These are phyloP conservation scores for Diaporthe aspalathi DNA, from an alignment of 2,329 filamentous ascomycete genomes.

Conservation along the genomic window DNA sequence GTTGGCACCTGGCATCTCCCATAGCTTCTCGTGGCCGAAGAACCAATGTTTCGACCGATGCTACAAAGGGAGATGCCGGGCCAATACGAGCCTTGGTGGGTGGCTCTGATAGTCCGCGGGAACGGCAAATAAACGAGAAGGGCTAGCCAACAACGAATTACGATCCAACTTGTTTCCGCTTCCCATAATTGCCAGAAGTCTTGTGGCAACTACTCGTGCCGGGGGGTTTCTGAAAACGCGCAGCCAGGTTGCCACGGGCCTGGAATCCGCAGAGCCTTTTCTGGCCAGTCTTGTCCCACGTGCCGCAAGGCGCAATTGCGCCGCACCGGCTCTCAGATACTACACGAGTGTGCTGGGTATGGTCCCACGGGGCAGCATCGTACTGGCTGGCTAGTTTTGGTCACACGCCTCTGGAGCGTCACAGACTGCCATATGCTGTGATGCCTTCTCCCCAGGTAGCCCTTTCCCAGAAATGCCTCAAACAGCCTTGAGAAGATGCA, in stretches of 20 bases:
- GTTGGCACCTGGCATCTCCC: background rate
- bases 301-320: background rate
- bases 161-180: background rate
- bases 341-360: background rate
- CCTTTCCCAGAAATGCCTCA: background rate
- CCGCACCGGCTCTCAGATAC: background rate
- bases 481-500: background rate
- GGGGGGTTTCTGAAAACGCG: background rate
- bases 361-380: background rate
- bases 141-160: background rate
- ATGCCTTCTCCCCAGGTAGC: background rate
- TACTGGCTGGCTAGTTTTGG: slow-evolving; percentile 4
- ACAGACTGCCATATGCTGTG: background rate
- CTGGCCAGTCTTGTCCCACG: no score
- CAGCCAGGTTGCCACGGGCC: background rate
- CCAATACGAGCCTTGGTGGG: background rate
- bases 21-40: background rate
- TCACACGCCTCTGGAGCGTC: background rate
- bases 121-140: background rate
- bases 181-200: background rate
- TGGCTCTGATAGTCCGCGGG: background rate
- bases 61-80: background rate
- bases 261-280: no score
- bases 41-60: no score
- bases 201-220: background rate